Conservation (phyloP, 1,284 basidiomycete genomes). For the Agroathelia rolfsii region DNA sequence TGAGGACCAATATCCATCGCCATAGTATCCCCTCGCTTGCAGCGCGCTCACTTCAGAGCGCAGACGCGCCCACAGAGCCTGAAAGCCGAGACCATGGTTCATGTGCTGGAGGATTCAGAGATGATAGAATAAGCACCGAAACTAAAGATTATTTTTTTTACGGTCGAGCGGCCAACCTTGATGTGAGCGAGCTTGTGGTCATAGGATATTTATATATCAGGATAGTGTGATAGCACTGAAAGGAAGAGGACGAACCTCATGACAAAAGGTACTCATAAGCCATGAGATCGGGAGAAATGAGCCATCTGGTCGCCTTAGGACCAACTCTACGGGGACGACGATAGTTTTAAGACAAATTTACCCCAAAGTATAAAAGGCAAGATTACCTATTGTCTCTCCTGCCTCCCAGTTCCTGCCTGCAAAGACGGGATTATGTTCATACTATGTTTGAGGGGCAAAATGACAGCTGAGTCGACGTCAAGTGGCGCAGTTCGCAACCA, state of each 20-base stretch:
- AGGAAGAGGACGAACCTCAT: constrained; percentile 47
- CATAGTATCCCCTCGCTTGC: constrained; percentile 65
- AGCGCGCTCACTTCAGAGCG: constrained; percentile 54
- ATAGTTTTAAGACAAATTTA: too few relatives aligned
- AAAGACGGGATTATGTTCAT: constrained; percentile 67
- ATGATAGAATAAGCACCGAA: background rate
- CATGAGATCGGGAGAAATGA: constrained; percentile 52
- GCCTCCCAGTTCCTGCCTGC: constrained; percentile 74
- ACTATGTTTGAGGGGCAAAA: constrained; percentile 35
- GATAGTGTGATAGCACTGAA: constrained; percentile 5
- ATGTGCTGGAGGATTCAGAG: constrained; percentile 42
- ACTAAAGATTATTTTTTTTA: background rate
- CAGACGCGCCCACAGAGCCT: constrained; percentile 59
- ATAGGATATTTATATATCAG: constrained; percentile 3
- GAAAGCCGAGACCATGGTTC: constrained; percentile 68
- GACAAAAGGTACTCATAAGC: constrained; percentile 70
- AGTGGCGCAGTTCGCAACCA: background rate
- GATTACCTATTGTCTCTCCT: constrained; percentile 65
- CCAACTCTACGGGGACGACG: constrained; percentile 49
- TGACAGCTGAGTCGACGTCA: background rate
- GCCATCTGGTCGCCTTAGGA: constrained; percentile 52
- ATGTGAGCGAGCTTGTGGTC: constrained; percentile 60
- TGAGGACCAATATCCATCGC: constrained; percentile 77
- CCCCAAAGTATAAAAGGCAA: background rate
- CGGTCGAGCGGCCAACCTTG: constrained; percentile 34